Evolutionary conservation across 1,139 yeast species (phyloP).

Genomic region (Magnusiomyces tetraspermus): DNA sequence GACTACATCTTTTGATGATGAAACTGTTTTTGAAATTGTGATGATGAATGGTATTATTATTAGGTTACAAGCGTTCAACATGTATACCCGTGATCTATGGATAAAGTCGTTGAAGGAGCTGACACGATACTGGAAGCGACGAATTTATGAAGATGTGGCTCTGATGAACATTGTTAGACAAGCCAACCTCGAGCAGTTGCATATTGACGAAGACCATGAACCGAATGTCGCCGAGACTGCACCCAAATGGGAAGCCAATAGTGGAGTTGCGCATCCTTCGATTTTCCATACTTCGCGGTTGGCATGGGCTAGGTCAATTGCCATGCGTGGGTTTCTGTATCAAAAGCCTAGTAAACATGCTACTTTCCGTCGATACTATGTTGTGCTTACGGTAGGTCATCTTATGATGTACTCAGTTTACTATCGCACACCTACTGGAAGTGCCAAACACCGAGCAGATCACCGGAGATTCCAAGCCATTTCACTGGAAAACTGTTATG

Average conservation of each 20-base stretch:
- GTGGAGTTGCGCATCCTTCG: slow-evolving; percentile 44
- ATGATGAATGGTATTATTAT: slow-evolving; percentile 41
- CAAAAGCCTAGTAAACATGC: slow-evolving; percentile 63
- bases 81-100: slow-evolving; percentile 56
- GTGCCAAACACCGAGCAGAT: slow-evolving; percentile 17
- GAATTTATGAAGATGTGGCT: slow-evolving; percentile 37
- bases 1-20: slow-evolving; percentile 28
- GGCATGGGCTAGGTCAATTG: slow-evolving; percentile 51
- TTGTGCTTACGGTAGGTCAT: slow-evolving; percentile 61
- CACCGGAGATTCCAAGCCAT: slow-evolving; percentile 30
- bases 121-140: slow-evolving; percentile 50
- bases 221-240: slow-evolving; percentile 44
- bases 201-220: slow-evolving; percentile 50
- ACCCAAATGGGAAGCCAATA: slow-evolving; percentile 45
- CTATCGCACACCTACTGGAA: slow-evolving; percentile 34
- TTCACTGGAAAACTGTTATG: slow-evolving; percentile 57
- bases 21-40: slow-evolving; percentile 44
- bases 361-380: slow-evolving; percentile 51
- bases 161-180: slow-evolving; percentile 35
- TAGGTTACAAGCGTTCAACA: slow-evolving; percentile 50
- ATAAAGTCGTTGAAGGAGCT: slow-evolving; percentile 40
- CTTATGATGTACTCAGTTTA: slow-evolving; percentile 41
- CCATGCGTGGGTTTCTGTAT: slow-evolving; percentile 53
- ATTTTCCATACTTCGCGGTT: slow-evolving; percentile 49
- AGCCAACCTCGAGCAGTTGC: slow-evolving; percentile 41